Conservation (phyloP, 768 basidiomycete genomes). For the Auricularia sp. region DNA sequence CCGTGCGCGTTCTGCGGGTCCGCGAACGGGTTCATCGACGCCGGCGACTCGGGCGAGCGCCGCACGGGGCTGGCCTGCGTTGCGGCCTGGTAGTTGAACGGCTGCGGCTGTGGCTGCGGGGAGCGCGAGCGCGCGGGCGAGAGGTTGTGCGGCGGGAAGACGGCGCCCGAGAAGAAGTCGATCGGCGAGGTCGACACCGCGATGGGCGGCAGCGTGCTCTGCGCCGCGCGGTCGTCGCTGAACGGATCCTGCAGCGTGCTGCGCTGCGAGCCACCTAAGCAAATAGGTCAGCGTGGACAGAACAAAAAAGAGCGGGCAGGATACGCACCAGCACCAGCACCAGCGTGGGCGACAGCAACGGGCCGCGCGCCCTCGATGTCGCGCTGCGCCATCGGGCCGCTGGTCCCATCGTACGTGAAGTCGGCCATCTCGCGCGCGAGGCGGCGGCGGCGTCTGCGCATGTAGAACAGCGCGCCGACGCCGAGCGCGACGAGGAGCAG, state of each 20-base stretch:
- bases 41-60: not conserved
- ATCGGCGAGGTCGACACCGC: not conserved
- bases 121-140: not conserved
- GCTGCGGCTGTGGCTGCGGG: not conserved
- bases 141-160: not conserved
- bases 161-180: not conserved
- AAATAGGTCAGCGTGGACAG: not conserved
- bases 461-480: not conserved
- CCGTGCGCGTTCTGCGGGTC: not conserved
- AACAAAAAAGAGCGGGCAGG: not conserved
- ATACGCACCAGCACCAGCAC: not conserved
- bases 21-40: constrained; percentile 2
- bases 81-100: not conserved
- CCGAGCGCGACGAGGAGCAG: not conserved
- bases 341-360: not conserved
- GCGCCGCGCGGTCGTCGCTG: constrained; percentile 1
- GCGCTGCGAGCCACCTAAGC: not conserved
- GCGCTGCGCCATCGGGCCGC: not conserved
- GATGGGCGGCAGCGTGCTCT: not conserved
- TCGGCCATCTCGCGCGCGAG: not conserved
- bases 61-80: not conserved
- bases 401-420: too few species aligned
- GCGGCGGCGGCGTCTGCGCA: not conserved
- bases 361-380: not conserved
- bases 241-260: not conserved